Evolutionary conservation across 495 filamentous ascomycete species (phyloP).

Genomic region (Penicillium daleae): DNA sequence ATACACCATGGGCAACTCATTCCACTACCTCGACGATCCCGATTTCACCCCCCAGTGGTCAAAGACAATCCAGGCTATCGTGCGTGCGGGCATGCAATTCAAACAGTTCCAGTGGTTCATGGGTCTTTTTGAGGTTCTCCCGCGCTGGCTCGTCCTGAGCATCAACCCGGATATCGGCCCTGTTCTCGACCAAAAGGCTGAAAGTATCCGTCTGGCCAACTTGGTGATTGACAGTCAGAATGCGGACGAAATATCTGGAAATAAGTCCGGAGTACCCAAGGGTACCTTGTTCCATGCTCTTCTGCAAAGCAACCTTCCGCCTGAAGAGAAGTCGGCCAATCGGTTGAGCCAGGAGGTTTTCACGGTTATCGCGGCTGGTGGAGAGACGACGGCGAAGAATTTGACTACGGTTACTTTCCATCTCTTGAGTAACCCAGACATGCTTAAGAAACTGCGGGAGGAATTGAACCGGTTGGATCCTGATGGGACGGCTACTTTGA

Average conservation of each 20-base stretch:
- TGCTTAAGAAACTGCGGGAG: constrained; percentile 31
- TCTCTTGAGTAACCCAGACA: constrained; percentile 40
- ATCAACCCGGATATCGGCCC: constrained; percentile 34
- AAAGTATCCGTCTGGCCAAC: constrained; percentile 22
- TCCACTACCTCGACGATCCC: constrained; percentile 40
- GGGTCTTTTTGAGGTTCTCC: constrained; percentile 29
- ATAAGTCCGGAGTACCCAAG: constrained; percentile 7
- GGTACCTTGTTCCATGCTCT: constrained; percentile 50
- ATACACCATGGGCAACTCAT: constrained; percentile 38
- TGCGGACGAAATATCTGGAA: not conserved
- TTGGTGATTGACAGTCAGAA: constrained; percentile 19
- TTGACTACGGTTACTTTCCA: constrained; percentile 44
- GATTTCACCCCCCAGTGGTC: constrained; percentile 39
- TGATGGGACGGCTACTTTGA: constrained; percentile 25
- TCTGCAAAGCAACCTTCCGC: constrained; percentile 44
- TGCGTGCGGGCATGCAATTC: constrained; percentile 27
- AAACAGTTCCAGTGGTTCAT: constrained; percentile 36
- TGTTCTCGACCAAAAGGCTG: constrained; percentile 24
- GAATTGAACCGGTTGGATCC: constrained; percentile 34
- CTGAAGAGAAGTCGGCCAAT: constrained; percentile 32
- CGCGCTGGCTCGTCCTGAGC: constrained; percentile 19
- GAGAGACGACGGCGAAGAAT: constrained; percentile 48
- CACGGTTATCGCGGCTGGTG: constrained; percentile 50
- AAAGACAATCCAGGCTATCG: constrained; percentile 29
- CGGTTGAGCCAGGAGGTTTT: constrained; percentile 49